These are phyloP conservation scores for Melanomma pulvis-pyrius DNA, from an alignment of 495 filamentous ascomycete species.

Conservation along the genomic window DNA sequence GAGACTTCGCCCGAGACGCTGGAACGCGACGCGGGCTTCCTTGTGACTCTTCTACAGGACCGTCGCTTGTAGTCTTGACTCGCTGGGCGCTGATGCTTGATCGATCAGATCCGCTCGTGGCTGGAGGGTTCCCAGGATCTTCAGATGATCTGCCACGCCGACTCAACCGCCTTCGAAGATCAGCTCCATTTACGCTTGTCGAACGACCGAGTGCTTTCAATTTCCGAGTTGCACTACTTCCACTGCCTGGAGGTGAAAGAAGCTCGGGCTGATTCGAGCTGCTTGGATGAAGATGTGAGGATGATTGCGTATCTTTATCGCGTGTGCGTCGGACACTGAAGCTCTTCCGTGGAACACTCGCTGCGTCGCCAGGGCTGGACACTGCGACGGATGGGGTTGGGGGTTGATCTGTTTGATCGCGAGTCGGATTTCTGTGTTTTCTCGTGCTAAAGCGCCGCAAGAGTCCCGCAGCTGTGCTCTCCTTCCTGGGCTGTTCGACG, in stretches of 20 bases:
- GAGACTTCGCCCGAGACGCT: constrained; percentile 78
- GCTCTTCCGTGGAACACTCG: constrained; percentile 68
- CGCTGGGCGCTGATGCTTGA: constrained; percentile 54
- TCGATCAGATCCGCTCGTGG: constrained; percentile 79
- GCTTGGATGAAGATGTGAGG: constrained; percentile 59
- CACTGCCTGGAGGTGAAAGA: constrained; percentile 67
- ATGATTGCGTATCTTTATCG: constrained; percentile 60
- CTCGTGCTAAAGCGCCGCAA: constrained; percentile 90
- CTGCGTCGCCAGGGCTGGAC: constrained; percentile 69
- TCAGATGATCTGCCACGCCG: constrained; percentile 62
- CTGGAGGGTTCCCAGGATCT: constrained; percentile 61
- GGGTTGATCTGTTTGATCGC: constrained; percentile 60
- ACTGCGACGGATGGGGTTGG: constrained; percentile 71
- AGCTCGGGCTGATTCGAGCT: constrained; percentile 71
- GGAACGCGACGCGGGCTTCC: constrained; percentile 54
- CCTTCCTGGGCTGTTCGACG: constrained; percentile 75
- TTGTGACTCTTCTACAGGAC: constrained; percentile 49
- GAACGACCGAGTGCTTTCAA: constrained; percentile 74
- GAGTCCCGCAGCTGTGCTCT: constrained; percentile 83
- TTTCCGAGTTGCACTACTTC: constrained; percentile 59
- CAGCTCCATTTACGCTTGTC: constrained; percentile 83
- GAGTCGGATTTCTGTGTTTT: constrained; percentile 61
- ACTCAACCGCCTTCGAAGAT: constrained; percentile 65
- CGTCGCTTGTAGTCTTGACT: constrained; percentile 43
- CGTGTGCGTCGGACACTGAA: constrained; percentile 77